Conservation (phyloP, 2,329 filamentous ascomycete genomes). For the Didymella lethalis region DNA sequence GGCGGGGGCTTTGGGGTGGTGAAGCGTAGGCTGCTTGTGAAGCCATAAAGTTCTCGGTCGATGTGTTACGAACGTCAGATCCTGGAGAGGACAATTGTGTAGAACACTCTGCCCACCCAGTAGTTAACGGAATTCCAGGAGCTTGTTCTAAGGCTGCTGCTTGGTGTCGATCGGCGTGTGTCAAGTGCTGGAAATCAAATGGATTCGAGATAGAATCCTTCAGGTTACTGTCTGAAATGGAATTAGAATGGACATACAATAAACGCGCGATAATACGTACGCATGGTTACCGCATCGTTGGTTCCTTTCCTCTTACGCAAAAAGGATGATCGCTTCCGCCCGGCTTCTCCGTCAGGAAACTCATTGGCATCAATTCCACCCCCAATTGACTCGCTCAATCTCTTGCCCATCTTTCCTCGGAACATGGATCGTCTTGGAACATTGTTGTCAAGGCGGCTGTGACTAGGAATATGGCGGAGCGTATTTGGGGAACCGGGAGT, state of each 20-base stretch:
- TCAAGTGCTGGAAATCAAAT: conserved; percentile 70
- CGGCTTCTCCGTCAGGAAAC: conserved; percentile 36
- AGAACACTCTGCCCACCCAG: conserved; percentile 26
- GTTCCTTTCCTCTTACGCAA: conserved; percentile 42
- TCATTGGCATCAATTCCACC: conserved; percentile 31
- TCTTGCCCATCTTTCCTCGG: conserved; percentile 46
- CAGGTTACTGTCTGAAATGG: conserved; percentile 30
- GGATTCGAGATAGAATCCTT: conserved; percentile 64
- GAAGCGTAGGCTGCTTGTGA: conserved; percentile 33
- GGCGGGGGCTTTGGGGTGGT: conserved; percentile 36
- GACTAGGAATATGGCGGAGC: conserved; percentile 30
- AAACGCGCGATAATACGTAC: conserved; percentile 31
- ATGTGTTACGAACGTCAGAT: conserved; percentile 5
- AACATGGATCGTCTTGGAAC: conserved; percentile 43
- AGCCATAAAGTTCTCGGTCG: conserved; percentile 8
- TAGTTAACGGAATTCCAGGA: conserved; percentile 60
- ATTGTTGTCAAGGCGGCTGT: conserved; percentile 34
- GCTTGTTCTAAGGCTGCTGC: conserved; percentile 61
- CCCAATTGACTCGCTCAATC: conserved; percentile 45
- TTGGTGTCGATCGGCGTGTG: conserved; percentile 65
- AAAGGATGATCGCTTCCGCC: conserved; percentile 43
- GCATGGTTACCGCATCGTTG: conserved; percentile 32
- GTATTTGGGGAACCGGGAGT: conserved; percentile 37
- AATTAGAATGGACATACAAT: neutral
- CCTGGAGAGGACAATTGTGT: conserved; percentile 6